Base-by-base conservation (phyloP, 208 protist species). In the Wallacemonas sp. region DNA sequence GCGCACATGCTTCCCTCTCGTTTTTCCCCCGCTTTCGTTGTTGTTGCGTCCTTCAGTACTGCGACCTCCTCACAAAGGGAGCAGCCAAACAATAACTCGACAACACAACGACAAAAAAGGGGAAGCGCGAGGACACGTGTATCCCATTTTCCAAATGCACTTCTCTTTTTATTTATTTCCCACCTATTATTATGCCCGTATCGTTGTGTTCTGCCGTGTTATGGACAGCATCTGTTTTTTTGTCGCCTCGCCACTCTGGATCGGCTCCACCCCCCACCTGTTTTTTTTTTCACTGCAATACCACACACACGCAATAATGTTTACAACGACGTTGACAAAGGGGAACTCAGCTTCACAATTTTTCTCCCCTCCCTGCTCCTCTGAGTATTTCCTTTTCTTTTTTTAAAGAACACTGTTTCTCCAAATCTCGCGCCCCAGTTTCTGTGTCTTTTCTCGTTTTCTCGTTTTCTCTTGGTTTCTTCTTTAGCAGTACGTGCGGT, bases 341-440 rank as follows among this genome's bases (percentile, higher is more conserved):
- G 36, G n/a, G n/a, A n/a, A 41, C 36, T 41, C 36, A 41, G n/a
- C n/a, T n/a, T n/a, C n/a, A n/a, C n/a, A n/a, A n/a, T n/a, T n/a
- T n/a, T n/a, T n/a, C n/a, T n/a, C n/a, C n/a, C n/a, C n/a, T n/a
- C n/a, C n/a, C n/a, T 47, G 41, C 41, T 47, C 41, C 16, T n/a
- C 19, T 58, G 46, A 30, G n/a, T 33, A 39, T 47, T 64, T 26
- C 41, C 47, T 27, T 32, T 49, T 46, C 23, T 60, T 49, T 55
- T 14, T 52, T 58, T 21, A 41, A 14, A 41, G 14, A 41, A 41
- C 36, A 17, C 9, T 41, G 9, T 6, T 41, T 14, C 6, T 14
- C 9, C 14, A 14, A 17, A 41, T 6, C 3, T 60, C 56, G 17
- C 21, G 16, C 21, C 17, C 19, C 11, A 23, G 17, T 48, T 21